Evolutionary conservation across 1,284 basidiomycete species (phyloP).

Genomic region (Xerocomus amazonicus): DNA sequence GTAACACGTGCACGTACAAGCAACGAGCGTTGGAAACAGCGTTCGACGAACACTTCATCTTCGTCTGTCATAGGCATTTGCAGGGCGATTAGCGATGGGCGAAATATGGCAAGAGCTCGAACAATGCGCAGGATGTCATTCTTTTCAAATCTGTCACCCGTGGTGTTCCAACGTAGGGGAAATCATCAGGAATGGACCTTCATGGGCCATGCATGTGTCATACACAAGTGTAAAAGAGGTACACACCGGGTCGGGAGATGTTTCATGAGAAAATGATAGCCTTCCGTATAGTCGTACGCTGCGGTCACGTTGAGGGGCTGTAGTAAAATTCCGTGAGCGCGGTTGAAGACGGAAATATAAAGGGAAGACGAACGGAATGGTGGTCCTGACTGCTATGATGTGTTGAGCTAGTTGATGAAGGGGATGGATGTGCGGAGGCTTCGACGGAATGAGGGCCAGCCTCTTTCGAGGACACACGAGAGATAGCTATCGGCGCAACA

Average conservation of each 20-base stretch:
- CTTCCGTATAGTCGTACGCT: constrained; percentile 89
- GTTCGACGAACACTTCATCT: constrained; percentile 94
- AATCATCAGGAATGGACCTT: constrained; percentile 42
- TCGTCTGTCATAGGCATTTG: constrained; percentile 94
- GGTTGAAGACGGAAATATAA: neutral
- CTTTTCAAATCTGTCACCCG: constrained; percentile 79
- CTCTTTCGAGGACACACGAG: constrained; percentile 23
- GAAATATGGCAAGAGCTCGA: constrained; percentile 89
- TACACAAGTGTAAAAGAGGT: constrained; percentile 23
- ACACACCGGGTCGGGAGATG: constrained; percentile 81
- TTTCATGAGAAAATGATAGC: constrained; percentile 93
- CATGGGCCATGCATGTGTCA: constrained; percentile 38
- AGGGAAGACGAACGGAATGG: constrained; percentile 21
- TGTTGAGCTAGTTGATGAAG: constrained; percentile 40
- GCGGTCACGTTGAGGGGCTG: constrained; percentile 77
- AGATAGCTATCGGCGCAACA: constrained; percentile 11
- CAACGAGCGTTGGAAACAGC: constrained; percentile 90
- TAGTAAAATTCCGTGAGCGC: constrained; percentile 8
- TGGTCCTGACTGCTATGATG: constrained; percentile 26
- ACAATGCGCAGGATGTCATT: constrained; percentile 93
- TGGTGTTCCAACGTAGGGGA: constrained; percentile 13
- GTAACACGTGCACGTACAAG: constrained; percentile 50
- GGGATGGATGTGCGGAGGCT: constrained; percentile 36
- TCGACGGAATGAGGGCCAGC: constrained; percentile 31
- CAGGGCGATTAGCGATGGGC: constrained; percentile 92